Evolutionary conservation across 495 filamentous ascomycete species (phyloP), one percentile per base, ranked within the genome.

Genomic region (Penicillium roqueforti): DNA sequence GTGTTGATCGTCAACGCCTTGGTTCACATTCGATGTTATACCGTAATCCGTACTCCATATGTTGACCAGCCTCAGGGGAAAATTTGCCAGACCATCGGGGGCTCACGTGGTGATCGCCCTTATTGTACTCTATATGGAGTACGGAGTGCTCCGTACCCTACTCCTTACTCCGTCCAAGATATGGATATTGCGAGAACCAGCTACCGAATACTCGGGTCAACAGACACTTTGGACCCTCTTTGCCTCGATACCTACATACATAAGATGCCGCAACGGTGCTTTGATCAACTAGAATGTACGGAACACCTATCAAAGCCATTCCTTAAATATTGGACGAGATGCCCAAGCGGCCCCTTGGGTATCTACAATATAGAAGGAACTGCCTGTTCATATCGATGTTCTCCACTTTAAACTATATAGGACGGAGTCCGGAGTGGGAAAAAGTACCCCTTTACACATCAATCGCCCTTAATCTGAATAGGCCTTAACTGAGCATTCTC

Each of bases 401-500:
- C 38, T 40, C 38, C 38, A 40, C 38, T 40, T 40, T 19, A 22
- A 20, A 40, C 9, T 5, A 36, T 36, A n/a, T 36, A 16, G n/a
- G n/a, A 41, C 8, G 22, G 16, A 40, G 38, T n/a, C n/a, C n/a
- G n/a, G n/a, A n/a, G n/a, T n/a, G n/a, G n/a, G n/a, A n/a, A n/a
- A n/a, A 22, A n/a, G n/a, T n/a, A 8, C 47, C 42, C 44, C 14
- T 40, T 51, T 45, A 51, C 41, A 53, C 48, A 36, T 64, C 48
- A 50, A 56, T 55, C 32, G 23, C 49, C 44, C 43, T 70, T 59
- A 45, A 79, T 37, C 13, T 20, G 68, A 60, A 59, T 76, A 80
- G 6, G 70, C 61, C 63, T 70, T n/a, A 68, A 55, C 50, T 77
- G 72, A 3, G 77, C 76, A 62, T 79, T 76, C 65, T 65, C 72